Percentiles rank a stretch among this genome's conserved stretches.
phyloP scores from a whole-genome alignment of 345 rosid species.

The Isatis tinctoria region DNA sequence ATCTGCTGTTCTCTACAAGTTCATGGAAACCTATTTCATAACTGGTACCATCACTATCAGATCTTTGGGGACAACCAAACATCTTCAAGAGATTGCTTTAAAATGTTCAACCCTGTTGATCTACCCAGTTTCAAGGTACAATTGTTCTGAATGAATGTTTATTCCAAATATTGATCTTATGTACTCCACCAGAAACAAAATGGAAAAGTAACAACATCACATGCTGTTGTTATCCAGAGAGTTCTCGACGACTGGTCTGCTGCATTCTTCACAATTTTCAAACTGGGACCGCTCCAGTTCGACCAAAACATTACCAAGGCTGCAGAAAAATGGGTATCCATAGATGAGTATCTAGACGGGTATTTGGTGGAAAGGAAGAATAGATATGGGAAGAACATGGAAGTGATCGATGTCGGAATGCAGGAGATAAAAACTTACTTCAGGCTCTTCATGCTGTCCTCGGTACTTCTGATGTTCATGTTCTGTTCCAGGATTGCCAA shows the following conservation, averaged over 20 bases:
- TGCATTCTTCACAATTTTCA: conserved; percentile 69
- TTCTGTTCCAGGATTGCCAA: conserved; percentile 94
- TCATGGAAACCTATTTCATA: not conserved
- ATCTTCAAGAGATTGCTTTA: conserved; percentile 79
- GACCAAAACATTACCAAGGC: conserved; percentile 41
- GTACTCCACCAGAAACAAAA: not conserved
- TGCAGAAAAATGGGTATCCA: conserved; percentile 65
- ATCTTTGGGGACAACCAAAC: conserved; percentile 73
- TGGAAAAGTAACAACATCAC: not conserved
- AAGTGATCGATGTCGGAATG: conserved; percentile 90
- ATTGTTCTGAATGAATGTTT: not conserved
- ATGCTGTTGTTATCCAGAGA: conserved; percentile 45
- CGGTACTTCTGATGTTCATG: conserved; percentile 78
- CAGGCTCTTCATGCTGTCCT: conserved; percentile 89
- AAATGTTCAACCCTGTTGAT: conserved; percentile 91
- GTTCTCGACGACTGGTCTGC: conserved; percentile 92
- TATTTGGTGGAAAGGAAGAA: conserved; percentile 84
- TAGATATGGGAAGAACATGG: conserved; percentile 79
- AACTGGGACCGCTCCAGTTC: conserved; percentile 47
- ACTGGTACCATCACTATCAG: conserved; percentile 39
- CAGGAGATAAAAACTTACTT: conserved; percentile 95
- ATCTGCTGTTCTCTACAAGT: not conserved
- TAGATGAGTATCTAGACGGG: conserved; percentile 89
- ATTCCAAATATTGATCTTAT: not conserved
- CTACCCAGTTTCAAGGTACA: conserved; percentile 70